Base-by-base conservation (phyloP, 164 flowering plant genomes). In the Vitis vinifera region DNA sequence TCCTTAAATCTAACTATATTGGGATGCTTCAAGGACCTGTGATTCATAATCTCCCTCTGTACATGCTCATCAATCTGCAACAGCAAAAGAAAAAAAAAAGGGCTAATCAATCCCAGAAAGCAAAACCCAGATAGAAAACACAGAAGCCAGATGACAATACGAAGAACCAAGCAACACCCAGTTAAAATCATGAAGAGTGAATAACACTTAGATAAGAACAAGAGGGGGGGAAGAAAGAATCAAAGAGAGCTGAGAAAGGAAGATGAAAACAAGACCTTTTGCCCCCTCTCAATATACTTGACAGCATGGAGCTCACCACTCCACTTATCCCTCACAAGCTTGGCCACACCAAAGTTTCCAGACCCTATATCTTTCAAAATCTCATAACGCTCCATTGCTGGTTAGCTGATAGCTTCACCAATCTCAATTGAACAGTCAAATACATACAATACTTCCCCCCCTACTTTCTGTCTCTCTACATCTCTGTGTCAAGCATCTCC, bases 41-140 rank as follows among this genome's bases (percentile, higher is more conserved):
- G 89, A 73, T 86, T 86, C 75, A 84, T 81, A 44, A 86, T 86
- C 79, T 86, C 89, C 73, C 89, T 84, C 74, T 81, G 86, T 8
- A 86, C 87, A 76, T 86, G 82, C 73, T 82, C 84, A 76, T 85
- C 88, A 69, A 85, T 85, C 88, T 85, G 80, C 60, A 60, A 27
- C 65, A 65, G 29, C 27, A 53, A 61, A 29, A 58, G 44, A 30
- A 66, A 17, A 59, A 49, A 15, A 12, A 29, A 27, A 7, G 51
- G 55, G 9, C 48, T 49, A 50, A 62, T 44, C 11, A 11, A 53
- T 14, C 16, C 51, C 5, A 30, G 44, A 58, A 49, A 44, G 11
- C 12, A 64, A 55, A 67, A 14, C 60, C 4, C 16, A 51, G 13
- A 9, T 66, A 0, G 19, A 16, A 19, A 31, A 62, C 2, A 19